These are phyloP conservation scores for Coffea eugenioides DNA, from an alignment of 257 asterid genomes.

Conservation along the genomic window DNA sequence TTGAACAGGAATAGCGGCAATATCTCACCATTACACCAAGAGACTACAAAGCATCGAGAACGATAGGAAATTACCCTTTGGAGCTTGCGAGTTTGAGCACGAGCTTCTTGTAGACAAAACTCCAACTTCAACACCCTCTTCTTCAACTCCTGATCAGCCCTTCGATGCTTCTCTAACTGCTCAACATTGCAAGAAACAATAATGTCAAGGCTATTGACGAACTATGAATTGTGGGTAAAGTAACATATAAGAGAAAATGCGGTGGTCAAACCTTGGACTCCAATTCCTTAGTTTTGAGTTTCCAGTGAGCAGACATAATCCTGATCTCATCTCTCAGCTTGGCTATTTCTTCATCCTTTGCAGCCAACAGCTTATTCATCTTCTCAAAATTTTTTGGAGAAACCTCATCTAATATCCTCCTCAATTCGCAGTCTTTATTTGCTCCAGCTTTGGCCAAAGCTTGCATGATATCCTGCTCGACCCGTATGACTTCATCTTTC, in stretches of 20 bases:
- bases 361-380: conserved; percentile 56
- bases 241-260: not conserved
- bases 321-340: conserved; percentile 73
- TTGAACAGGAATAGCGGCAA: not conserved
- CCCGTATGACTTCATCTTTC: conserved; percentile 74
- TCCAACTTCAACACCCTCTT: conserved; percentile 70
- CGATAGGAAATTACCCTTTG: conserved; percentile 56
- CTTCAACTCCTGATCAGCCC: conserved; percentile 80
- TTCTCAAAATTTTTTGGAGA: conserved; percentile 64
- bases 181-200: not conserved
- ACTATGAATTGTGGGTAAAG: not conserved
- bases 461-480: conserved; percentile 79
- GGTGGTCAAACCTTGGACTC: conserved; percentile 67
- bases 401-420: conserved; percentile 65
- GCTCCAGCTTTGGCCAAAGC: conserved; percentile 68
- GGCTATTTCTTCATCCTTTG: conserved; percentile 78
- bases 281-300: conserved; percentile 70
- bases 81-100: conserved; percentile 78
- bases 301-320: conserved; percentile 90
- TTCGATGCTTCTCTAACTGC: conserved; percentile 77
- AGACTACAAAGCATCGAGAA: not conserved
- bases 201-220: not conserved
- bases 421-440: conserved; percentile 65
- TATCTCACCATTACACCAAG: not conserved
- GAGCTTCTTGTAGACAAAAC: conserved; percentile 78